Evolutionary conservation across 495 filamentous ascomycete genomes (phyloP).

Genomic region (Collariella sp.): DNA sequence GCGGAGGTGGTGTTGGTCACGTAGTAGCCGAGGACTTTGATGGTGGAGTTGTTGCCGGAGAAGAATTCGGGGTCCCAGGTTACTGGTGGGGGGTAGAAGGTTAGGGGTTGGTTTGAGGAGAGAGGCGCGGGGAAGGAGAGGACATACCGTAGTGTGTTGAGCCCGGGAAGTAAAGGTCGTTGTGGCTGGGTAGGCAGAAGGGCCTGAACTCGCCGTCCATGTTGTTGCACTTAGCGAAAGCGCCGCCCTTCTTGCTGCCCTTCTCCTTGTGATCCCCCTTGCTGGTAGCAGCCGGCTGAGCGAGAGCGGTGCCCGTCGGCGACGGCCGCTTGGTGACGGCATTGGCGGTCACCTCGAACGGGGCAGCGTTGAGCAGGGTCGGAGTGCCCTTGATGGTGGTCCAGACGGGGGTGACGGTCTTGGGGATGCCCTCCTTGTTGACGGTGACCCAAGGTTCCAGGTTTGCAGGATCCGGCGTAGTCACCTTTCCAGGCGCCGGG

Average conservation of each 20-base stretch:
- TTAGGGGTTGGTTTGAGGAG: neutral
- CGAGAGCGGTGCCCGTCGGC: constrained; percentile 23
- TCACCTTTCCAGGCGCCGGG: neutral
- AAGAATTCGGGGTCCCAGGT: constrained; percentile 41
- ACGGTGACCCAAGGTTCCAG: constrained; percentile 36
- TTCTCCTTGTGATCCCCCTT: too few relatives aligned
- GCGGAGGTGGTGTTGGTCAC: neutral
- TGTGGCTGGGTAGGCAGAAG: constrained; percentile 33
- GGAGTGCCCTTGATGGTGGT: constrained; percentile 34
- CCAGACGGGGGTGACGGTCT: constrained; percentile 30
- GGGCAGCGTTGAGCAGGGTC: constrained; percentile 32
- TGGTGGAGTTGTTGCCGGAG: constrained; percentile 26
- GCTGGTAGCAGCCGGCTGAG: constrained; percentile 22
- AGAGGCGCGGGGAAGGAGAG: neutral
- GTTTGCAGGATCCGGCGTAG: constrained; percentile 7
- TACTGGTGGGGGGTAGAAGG: constrained; percentile 20
- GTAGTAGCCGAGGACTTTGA: constrained; percentile 33
- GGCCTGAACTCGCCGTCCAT: constrained; percentile 30
- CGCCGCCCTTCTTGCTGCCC: constrained; percentile 23
- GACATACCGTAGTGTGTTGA: constrained; percentile 33
- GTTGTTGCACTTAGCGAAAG: constrained; percentile 33
- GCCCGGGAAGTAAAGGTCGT: constrained; percentile 26
- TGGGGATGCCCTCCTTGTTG: constrained; percentile 28
- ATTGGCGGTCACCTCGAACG: constrained; percentile 34
- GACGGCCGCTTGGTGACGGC: constrained; percentile 31